These are phyloP conservation scores for Ajuga chamaepitys DNA, from an alignment of 257 asterid genomes.

Conservation along the genomic window DNA sequence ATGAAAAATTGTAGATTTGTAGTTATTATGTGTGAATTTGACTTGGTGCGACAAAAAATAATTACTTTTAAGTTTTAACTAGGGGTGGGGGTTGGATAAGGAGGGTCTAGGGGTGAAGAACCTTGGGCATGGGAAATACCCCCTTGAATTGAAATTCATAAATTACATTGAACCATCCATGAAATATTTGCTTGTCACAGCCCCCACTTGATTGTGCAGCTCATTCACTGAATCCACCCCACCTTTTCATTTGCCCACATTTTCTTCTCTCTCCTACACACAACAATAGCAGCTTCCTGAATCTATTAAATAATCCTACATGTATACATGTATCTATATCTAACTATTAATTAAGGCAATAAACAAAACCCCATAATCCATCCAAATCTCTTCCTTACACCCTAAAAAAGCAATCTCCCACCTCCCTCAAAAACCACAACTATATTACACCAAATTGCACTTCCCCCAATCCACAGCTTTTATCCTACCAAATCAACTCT, in stretches of 20 bases:
- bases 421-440: not conserved
- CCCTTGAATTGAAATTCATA: constrained; percentile 14
- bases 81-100: too few species aligned
- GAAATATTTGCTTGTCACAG: constrained; percentile 18
- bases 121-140: constrained; percentile 21
- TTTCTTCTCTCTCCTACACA: not conserved
- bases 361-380: not conserved
- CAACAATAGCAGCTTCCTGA: too few species aligned
- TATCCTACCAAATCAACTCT: not conserved
- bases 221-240: constrained; percentile 39
- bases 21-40: too few species aligned
- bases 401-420: constrained; percentile 9
- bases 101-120: constrained; percentile 32
- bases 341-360: constrained; percentile 2
- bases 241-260: not conserved
- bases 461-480: not conserved
- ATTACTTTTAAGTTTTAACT: too few species aligned
- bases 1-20: too few species aligned
- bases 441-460: too few species aligned
- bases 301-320: not conserved
- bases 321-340: not conserved
- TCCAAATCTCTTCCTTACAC: constrained; percentile 12
- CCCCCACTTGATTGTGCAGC: constrained; percentile 24
- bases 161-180: not conserved
- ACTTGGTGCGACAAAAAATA: too few species aligned